phyloP scores from a whole-genome alignment of 192 early-diverging fungal species.

The Podila clonocystis region DNA sequence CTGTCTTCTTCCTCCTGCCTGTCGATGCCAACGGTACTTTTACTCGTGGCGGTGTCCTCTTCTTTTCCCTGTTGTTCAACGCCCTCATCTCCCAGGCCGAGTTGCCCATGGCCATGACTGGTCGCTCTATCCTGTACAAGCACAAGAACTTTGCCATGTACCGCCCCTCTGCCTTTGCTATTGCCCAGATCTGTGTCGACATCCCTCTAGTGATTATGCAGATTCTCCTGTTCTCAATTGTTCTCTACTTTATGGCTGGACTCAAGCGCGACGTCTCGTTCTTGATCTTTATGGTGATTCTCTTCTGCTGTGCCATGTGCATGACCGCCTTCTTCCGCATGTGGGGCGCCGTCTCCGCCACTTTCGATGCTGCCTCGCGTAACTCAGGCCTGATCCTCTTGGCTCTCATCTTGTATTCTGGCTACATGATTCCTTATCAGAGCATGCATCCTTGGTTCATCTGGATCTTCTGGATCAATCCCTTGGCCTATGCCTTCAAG shows the following conservation, averaged over 20 bases:
- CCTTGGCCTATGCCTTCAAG: constrained; percentile 67
- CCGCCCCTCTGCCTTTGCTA: constrained; percentile 65
- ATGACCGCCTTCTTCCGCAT: constrained; percentile 72
- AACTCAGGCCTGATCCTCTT: constrained; percentile 63
- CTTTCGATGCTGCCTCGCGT: constrained; percentile 62
- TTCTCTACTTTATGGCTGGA: constrained; percentile 72
- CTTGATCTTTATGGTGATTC: constrained; percentile 62
- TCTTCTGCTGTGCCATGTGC: constrained; percentile 63
- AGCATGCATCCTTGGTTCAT: constrained; percentile 72
- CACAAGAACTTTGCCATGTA: constrained; percentile 80
- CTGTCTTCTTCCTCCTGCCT: constrained; percentile 73
- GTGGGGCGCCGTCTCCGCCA: constrained; percentile 59
- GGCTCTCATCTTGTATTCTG: constrained; percentile 62
- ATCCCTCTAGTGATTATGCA: constrained; percentile 58
- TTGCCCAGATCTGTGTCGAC: constrained; percentile 65
- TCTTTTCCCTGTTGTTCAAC: constrained; percentile 67
- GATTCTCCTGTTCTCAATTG: constrained; percentile 64
- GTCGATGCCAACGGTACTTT: constrained; percentile 70
- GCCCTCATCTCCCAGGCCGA: constrained; percentile 71
- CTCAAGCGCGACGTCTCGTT: constrained; percentile 62
- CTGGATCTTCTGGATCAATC: constrained; percentile 75
- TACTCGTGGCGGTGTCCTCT: constrained; percentile 82
- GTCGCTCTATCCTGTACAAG: constrained; percentile 80
- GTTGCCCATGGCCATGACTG: constrained; percentile 74
- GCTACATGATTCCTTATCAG: constrained; percentile 69